Base-by-base conservation (phyloP, 176 grass and related monocot species). In the Aegilops tauschii region DNA sequence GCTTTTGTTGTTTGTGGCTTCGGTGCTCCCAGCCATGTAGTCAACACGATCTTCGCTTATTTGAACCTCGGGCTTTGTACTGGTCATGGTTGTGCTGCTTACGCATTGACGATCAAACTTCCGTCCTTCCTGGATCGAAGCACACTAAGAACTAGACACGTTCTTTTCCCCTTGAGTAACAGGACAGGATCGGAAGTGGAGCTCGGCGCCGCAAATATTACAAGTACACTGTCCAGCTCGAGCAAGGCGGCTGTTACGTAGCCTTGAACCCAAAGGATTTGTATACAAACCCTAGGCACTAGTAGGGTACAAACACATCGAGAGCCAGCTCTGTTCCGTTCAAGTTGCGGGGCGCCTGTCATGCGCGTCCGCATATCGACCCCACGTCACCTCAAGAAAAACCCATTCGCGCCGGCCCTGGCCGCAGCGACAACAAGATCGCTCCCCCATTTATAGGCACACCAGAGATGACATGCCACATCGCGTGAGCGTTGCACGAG, bases 231-330 rank as follows among this genome's bases (percentile, higher is more conserved):
- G 77, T 84, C 72, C 56, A 87, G 47, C 65, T 91, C 84, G 31
- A 76, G 40, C 18, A 61, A 80, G 10, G 79, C 32, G 65, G 65
- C 65, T 0, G 65, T 92, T 40, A 84, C 87, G 84, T 94, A 82
- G 82, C 75, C 94, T 97, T 97, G 29, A 94, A 87, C 83, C 82
- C 92, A 85, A 94, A 94, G 90, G 61, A 84, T 89, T 40, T 73
- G 2, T 6, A 3, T 6, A 82, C 1, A 61, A 36, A 23, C 18
- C 25, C 4, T 28, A 61, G 28, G 74, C 45, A 65, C 70, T 80
- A 54, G 50, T 54, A 54, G 5, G 50, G 6, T 54, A 0, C 49
- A 52, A 52, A 0, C 49, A 17, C 49, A 17, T 6, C 14, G 49
- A 52, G 17, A 58, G 54, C 54, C 54, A 58, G 16, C 50, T 54